Evolutionary conservation across 2,329 filamentous ascomycete genomes (phyloP).

Genomic region (Grosmannia huntii): DNA sequence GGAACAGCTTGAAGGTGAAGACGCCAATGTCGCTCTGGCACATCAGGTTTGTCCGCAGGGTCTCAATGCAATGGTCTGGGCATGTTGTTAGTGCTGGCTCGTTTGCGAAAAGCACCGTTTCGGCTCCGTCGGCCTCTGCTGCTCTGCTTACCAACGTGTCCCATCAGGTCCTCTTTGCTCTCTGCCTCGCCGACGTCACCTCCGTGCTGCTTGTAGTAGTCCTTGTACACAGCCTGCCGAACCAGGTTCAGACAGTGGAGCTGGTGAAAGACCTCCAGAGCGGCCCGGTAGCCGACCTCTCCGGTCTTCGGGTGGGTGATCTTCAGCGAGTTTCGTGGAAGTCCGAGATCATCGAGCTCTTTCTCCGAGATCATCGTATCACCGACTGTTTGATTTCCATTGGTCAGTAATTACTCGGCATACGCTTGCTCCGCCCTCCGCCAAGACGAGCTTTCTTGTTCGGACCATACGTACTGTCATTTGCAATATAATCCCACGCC

Average conservation of each 20-base stretch:
- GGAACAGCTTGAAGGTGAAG: slow-evolving; percentile 37
- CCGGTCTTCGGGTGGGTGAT: slow-evolving; percentile 43
- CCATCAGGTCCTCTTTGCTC: slow-evolving; percentile 26
- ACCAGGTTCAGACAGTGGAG: slow-evolving; percentile 37
- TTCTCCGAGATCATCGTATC: slow-evolving; percentile 45
- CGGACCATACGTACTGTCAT: slow-evolving; percentile 20
- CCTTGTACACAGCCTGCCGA: slow-evolving; percentile 34
- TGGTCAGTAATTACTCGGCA: not conserved
- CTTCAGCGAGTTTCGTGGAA: slow-evolving; percentile 40
- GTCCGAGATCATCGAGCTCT: slow-evolving; percentile 38
- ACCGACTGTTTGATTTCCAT: slow-evolving; percentile 29
- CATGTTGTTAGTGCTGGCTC: slow-evolving; percentile 2
- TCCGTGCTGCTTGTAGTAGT: slow-evolving; percentile 33
- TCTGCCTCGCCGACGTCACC: slow-evolving; percentile 31
- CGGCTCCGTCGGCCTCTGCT: not conserved
- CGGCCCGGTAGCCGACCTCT: slow-evolving; percentile 45
- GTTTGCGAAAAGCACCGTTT: not conserved
- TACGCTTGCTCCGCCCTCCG: not conserved
- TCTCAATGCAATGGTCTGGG: slow-evolving; percentile 39
- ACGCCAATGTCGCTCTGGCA: slow-evolving; percentile 42
- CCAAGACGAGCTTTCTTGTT: slow-evolving; percentile 2
- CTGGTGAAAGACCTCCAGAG: slow-evolving; percentile 45
- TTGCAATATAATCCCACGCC: slow-evolving; percentile 42
- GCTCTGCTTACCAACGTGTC: slow-evolving; percentile 25
- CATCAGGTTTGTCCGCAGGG: slow-evolving; percentile 38